These are phyloP conservation scores for Uronychia setigera DNA, from an alignment of 73 alveolate species.

Conservation along the genomic window DNA sequence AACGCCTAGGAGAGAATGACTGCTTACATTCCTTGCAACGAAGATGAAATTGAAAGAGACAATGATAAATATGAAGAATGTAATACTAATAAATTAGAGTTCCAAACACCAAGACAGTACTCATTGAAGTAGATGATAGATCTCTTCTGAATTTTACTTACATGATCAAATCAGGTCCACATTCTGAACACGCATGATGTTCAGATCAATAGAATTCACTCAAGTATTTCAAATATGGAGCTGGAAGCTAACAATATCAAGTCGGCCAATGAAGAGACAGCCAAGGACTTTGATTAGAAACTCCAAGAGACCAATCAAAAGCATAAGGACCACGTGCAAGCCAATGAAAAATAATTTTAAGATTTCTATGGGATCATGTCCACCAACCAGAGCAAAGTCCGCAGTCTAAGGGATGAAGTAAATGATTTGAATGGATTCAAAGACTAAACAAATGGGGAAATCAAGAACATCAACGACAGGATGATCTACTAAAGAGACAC, in stretches of 20 bases:
- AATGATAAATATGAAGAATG: background rate
- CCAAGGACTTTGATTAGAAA: background rate
- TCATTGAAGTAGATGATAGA: background rate
- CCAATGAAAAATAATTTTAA: background rate
- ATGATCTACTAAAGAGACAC: background rate
- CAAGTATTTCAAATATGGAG: background rate
- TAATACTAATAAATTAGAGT: background rate
- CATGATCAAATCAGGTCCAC: background rate
- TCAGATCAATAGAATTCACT: background rate
- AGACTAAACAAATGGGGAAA: background rate
- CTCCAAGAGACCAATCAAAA: background rate
- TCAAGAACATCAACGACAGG: background rate
- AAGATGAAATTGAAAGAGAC: background rate
- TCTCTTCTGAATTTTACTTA: background rate
- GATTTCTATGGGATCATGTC: constrained; percentile 8
- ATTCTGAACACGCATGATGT: background rate
- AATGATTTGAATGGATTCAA: constrained; percentile 4
- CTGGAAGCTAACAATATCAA: constrained; percentile 1
- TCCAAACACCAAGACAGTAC: background rate
- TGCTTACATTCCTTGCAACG: background rate
- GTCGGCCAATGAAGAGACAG: background rate
- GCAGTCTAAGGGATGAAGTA: background rate
- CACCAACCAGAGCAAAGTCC: background rate
- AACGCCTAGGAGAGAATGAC: background rate
- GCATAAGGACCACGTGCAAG: background rate